phyloP scores from a whole-genome alignment of 257 asterid genomes.

The Ilex aquifolium region DNA sequence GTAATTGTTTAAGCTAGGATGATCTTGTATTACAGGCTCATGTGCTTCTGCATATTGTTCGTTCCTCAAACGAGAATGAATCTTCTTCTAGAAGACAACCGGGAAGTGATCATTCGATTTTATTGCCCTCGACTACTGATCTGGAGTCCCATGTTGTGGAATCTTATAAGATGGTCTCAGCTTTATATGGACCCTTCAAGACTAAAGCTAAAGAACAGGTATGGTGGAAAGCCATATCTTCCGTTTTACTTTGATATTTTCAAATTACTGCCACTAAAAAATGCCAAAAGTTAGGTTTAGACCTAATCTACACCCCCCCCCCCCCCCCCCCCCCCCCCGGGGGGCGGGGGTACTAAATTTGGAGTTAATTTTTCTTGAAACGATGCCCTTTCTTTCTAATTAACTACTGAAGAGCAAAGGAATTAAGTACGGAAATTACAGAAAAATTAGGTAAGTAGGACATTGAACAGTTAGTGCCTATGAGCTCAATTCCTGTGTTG shows the following conservation, averaged over 20 bases:
- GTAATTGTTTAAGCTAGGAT: conserved; percentile 22
- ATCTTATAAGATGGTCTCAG: conserved; percentile 90
- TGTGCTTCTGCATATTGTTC: conserved; percentile 79
- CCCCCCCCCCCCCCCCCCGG: too few relatives aligned
- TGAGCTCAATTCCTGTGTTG: background rate
- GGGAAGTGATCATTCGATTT: conserved; percentile 36
- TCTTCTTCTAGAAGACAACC: conserved; percentile 29
- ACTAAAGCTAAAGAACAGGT: conserved; percentile 92
- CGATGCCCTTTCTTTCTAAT: too few relatives aligned
- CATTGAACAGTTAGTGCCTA: conserved; percentile 10
- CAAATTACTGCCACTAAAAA: background rate
- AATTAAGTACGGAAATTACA: background rate
- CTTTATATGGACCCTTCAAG: conserved; percentile 84
- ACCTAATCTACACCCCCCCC: too few relatives aligned
- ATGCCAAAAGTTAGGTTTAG: background rate
- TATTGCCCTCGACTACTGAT: conserved; percentile 44
- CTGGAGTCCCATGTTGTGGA: conserved; percentile 73
- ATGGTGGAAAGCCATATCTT: conserved; percentile 5
- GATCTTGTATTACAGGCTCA: conserved; percentile 62
- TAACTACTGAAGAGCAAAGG: background rate
- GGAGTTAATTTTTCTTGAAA: background rate
- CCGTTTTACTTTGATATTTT: background rate
- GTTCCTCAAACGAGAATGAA: conserved; percentile 42
- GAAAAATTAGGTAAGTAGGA: background rate
- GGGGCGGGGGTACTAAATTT: too few relatives aligned